Percentiles rank a stretch among this genome's conserved stretches.
Conservation (phyloP, 495 filamentous ascomycete genomes). For the Xanthoparmelia taractica region DNA sequence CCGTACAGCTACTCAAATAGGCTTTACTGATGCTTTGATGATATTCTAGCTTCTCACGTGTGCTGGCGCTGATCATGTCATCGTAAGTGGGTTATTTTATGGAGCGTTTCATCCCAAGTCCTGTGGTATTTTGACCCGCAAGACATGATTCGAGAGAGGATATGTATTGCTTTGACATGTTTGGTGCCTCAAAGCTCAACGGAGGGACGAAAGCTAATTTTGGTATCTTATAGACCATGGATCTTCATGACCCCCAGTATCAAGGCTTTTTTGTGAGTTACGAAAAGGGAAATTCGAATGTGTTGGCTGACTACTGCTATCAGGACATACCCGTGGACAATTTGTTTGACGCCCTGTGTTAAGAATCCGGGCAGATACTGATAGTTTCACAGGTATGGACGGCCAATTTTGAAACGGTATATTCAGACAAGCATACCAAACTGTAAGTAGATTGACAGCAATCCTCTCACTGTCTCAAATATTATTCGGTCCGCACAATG, state of each 20-base stretch:
- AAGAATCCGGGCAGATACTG: neutral
- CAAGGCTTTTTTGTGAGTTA: constrained; percentile 90
- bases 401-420: constrained; percentile 80
- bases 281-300: constrained; percentile 29
- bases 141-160: neutral
- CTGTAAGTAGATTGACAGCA: constrained; percentile 7
- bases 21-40: neutral
- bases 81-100: constrained; percentile 33
- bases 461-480: neutral
- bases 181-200: neutral
- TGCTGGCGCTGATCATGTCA: constrained; percentile 91
- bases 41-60: constrained; percentile 61
- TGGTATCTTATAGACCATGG: constrained; percentile 54
- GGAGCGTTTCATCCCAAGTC: neutral
- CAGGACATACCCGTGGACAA: constrained; percentile 66
- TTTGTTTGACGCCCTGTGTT: constrained; percentile 50
- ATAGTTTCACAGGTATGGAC: constrained; percentile 29
- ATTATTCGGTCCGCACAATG: neutral
- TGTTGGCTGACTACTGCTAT: neutral
- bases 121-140: neutral
- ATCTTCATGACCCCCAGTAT: constrained; percentile 96
- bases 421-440: constrained; percentile 83
- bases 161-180: neutral
- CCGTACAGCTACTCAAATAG: neutral
- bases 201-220: neutral